Evolutionary conservation across 2,329 filamentous ascomycete genomes (phyloP).

Genomic region (Penicillium sp.): DNA sequence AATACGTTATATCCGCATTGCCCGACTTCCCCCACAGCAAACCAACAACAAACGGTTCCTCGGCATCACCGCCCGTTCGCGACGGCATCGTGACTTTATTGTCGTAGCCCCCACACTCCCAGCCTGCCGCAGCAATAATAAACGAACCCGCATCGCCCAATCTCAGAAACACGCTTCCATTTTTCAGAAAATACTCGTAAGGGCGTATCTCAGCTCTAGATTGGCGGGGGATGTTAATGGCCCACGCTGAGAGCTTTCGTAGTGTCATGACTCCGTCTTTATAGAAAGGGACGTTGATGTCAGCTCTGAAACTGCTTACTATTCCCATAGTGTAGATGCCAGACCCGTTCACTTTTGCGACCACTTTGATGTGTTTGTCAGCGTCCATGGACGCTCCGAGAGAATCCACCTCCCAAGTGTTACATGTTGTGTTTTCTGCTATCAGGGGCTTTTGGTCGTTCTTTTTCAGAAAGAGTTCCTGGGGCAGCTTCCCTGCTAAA

Average conservation of each 20-base stretch:
- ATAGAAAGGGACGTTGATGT: background rate
- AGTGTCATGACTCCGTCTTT: background rate
- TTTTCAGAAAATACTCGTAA: too few species aligned
- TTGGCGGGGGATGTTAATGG: background rate
- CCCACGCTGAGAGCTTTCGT: background rate
- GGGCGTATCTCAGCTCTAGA: too few species aligned
- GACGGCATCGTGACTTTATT: background rate
- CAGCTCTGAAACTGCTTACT: background rate
- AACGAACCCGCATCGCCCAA: background rate
- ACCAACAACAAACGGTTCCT: slow-evolving; percentile 4
- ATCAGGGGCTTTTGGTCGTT: background rate
- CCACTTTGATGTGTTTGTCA: background rate
- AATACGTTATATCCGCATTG: background rate
- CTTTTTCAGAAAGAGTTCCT: background rate
- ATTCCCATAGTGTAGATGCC: background rate
- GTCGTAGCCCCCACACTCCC: background rate
- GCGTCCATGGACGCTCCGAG: background rate
- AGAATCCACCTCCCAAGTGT: slow-evolving; percentile 5
- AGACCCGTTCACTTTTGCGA: background rate
- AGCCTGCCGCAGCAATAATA: background rate
- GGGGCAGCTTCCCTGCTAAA: background rate
- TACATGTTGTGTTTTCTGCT: background rate
- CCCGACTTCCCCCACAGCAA: background rate
- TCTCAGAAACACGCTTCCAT: background rate
- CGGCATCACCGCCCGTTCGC: background rate